Percentiles rank a stretch among this genome's conserved stretches.
These are phyloP conservation scores for Juncus effusus DNA, from an alignment of 176 grass and related monocot genomes.

Conservation along the genomic window DNA sequence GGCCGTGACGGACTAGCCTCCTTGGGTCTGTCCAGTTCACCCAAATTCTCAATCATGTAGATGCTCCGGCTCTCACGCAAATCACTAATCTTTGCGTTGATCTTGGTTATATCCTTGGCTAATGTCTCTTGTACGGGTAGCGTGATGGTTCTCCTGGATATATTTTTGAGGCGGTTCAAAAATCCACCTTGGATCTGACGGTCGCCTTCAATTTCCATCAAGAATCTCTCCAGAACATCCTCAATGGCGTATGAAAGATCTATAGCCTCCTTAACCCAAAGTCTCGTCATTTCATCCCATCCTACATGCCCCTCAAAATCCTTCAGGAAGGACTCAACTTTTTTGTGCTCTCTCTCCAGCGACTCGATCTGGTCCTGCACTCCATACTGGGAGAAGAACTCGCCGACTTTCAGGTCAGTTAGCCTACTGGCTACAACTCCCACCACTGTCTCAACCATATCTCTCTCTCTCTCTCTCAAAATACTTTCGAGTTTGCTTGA, in stretches of 20 bases:
- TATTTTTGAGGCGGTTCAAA: neutral
- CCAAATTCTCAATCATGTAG: neutral
- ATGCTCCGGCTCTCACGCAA: neutral
- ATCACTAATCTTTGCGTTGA: neutral
- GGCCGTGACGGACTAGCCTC: neutral
- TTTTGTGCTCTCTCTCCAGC: too few species aligned
- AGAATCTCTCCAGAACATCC: neutral
- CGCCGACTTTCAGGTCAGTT: too few species aligned
- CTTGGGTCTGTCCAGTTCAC: neutral
- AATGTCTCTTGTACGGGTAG: neutral
- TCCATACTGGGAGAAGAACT: too few species aligned
- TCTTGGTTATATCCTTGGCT: neutral
- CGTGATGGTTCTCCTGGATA: neutral
- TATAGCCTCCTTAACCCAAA: neutral
- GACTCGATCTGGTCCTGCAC: too few species aligned
- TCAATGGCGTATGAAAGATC: neutral
- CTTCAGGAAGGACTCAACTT: neutral
- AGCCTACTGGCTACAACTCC: too few species aligned
- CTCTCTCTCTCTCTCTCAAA: too few species aligned
- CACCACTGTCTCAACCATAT: too few species aligned
- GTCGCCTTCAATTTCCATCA: neutral
- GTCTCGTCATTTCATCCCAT: neutral
- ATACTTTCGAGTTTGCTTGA: too few species aligned
- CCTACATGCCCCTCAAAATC: too few species aligned
- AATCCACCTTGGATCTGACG: neutral